A percentile compares a stretch with the other conserved stretches of the same genome.
Evolutionary conservation across 1,139 yeast species (phyloP).

Genomic region (Blastobotrys ciferrii): DNA sequence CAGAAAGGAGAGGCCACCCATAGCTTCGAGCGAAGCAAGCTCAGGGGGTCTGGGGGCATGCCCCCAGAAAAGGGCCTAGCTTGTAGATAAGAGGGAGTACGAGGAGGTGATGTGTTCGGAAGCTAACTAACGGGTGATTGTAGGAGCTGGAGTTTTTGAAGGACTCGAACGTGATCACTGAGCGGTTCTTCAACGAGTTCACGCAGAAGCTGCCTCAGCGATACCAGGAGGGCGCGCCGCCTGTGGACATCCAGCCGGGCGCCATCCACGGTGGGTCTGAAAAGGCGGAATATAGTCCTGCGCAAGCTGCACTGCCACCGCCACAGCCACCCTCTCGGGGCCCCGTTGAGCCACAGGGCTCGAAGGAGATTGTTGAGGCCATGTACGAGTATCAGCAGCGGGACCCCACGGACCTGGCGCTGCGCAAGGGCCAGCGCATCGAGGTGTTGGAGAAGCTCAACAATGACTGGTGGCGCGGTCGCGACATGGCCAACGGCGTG

Average conservation of each 20-base stretch:
- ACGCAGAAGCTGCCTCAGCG: constrained; percentile 55
- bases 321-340: constrained; percentile 22
- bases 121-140: neutral
- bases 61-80: no score
- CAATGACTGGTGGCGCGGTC: constrained; percentile 91
- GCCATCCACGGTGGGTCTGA: constrained; percentile 7
- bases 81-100: neutral
- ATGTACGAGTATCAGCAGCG: constrained; percentile 67
- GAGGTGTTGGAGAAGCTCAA: constrained; percentile 72
- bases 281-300: constrained; percentile 9
- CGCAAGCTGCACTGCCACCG: constrained; percentile 14
- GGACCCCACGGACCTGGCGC: constrained; percentile 68
- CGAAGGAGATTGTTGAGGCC: constrained; percentile 55
- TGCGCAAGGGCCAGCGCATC: constrained; percentile 65
- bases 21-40: no score
- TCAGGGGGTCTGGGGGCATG: no score
- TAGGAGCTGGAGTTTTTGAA: constrained; percentile 72
- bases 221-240: constrained; percentile 53
- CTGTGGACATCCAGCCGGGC: constrained; percentile 37
- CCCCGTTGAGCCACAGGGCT: constrained; percentile 20
- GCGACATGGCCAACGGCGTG: constrained; percentile 45
- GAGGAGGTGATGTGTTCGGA: constrained; percentile 1
- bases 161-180: constrained; percentile 74
- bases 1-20: no score
- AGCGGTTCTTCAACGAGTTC: constrained; percentile 54